Evolutionary conservation across 306 rosid genomes (phyloP), one percentile per base, ranked within the genome.

Genomic region (Chamaecrista fasciculata): DNA sequence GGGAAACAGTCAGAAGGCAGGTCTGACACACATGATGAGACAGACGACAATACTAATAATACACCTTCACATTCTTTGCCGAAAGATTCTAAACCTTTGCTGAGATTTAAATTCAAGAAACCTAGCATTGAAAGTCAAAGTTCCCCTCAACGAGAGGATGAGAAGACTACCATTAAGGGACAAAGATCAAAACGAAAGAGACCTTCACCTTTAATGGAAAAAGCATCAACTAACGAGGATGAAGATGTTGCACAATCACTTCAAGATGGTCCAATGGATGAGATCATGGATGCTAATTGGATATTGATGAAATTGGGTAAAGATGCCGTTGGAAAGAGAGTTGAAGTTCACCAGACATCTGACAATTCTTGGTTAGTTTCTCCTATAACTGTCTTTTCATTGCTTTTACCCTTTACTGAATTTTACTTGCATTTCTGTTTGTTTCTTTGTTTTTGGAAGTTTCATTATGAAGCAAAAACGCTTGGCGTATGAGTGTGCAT

Each of bases 261-360:
- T 55, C 83, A 79, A 77, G 95, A 81, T 46, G 81, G 67, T 81
- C 39, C 76, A 57, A 79, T 87, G 89, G 89, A 94, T 31, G 98
- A 88, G 87, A 87, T 86, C 75, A 78, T 94, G 94, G 99, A 85
- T 66, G 97, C 96, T 70, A 95, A 85, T 79, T 93, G 97, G 99
- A 95, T 95, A 59, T 79, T 95, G 79, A 85, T 86, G 85, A 95
- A 89, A 80, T 78, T 91, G 85, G 99, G 99, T 34, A 91, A 74
- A 80, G 99, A 95, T 75, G 97, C 99, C 56, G 66, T 91, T 40
- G 99, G 99, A 78, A 95, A 95, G 88, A 87, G 95, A 75, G 97
- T 95, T 78, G 97, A 95, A 89, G 92, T 91, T 81, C 96, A 91
- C 71, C 96, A 91, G 57, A 67, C 84, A 75, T 81, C 95, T 0